Evolutionary conservation across 805 yeast genomes (phyloP), one percentile per base, ranked within the genome.

Genomic region (Brettanomyces custersianus): DNA sequence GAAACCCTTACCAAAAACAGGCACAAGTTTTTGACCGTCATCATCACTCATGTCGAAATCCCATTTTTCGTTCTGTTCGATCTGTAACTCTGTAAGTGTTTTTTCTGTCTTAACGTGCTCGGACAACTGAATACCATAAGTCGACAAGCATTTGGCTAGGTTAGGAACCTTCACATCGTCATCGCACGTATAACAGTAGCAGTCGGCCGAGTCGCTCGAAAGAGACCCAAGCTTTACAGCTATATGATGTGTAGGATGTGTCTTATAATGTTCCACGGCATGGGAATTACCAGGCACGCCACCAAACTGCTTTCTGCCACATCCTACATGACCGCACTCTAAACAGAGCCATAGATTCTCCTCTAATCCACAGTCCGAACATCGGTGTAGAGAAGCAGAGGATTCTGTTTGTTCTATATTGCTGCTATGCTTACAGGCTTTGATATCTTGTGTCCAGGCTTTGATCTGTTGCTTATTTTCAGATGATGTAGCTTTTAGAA

Each of bases 241-340:
- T 13, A 88, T 74, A 2, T 85, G 74, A 58, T 92, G 98, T 1
- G 64, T 66, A 0, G 72, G 45, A 10, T 51, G 35, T 0, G 41
- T 25, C 26, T 79, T 73, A 50, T 55, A 79, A 58, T 92, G 99
- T 0, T 58, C 54, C 40, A 90, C 61, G 0, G 95, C 97, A 56
- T 92, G 98, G 0, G 95, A 78, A 52, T 90, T 76, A 5, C 99
- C 99, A n/a, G 87, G 80, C 10, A 82, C 74, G 18, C 94, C 90
- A 24, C 97, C 98, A 52, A 83, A 85, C 57, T 92, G 98, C 22
- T 78, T 77, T 44, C 99, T 66, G 5, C 99, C 99, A 61, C 99
- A 92, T 4, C 96, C 96, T 9, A 87, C 48, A n/a, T 71, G 62
- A 2, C 98, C 98, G 68, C 98, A 92, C 33, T 72, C 72, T 31